These are phyloP conservation scores for Priceomyces fermenticarens DNA, from an alignment of 805 yeast genomes.

Conservation along the genomic window DNA sequence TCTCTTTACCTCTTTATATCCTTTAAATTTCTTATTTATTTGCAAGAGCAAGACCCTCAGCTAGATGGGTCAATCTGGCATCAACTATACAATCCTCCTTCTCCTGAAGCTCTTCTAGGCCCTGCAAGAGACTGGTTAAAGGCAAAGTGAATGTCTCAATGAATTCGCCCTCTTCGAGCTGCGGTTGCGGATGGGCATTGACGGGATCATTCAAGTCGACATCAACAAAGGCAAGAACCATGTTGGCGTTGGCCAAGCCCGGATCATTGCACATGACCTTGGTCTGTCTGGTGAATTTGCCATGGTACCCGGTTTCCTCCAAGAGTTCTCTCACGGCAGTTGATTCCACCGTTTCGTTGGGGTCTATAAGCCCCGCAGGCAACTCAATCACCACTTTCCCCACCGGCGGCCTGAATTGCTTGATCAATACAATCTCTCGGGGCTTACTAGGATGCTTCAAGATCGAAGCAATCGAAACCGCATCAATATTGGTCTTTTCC, in stretches of 20 bases:
- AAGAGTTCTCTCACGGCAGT: slow-evolving; percentile 86
- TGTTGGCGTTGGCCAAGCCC: slow-evolving; percentile 83
- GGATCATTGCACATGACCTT: slow-evolving; percentile 59
- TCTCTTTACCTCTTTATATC: no score
- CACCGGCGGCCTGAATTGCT: slow-evolving; percentile 92
- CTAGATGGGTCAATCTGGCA: slow-evolving; percentile 83
- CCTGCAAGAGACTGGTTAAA: slow-evolving; percentile 52
- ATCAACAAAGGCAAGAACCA: slow-evolving; percentile 73
- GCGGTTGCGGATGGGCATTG: slow-evolving; percentile 66
- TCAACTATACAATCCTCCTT: slow-evolving; percentile 75
- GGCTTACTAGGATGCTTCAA: slow-evolving; percentile 45
- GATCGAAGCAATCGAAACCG: slow-evolving; percentile 85
- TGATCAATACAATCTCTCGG: slow-evolving; percentile 57
- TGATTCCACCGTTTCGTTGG: slow-evolving; percentile 67
- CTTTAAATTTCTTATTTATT: not conserved
- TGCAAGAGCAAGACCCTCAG: slow-evolving; percentile 73
- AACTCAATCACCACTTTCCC: slow-evolving; percentile 85
- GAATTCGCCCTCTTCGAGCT: slow-evolving; percentile 87
- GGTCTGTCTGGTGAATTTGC: slow-evolving; percentile 44
- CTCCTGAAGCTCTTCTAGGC: slow-evolving; percentile 46
- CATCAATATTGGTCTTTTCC: slow-evolving; percentile 62
- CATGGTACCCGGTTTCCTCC: slow-evolving; percentile 93
- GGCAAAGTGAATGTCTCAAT: slow-evolving; percentile 85
- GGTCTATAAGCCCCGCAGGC: slow-evolving; percentile 94
- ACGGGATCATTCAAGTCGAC: slow-evolving; percentile 67